Conservation (phyloP, 192 early-diverging fungal species). For the Gaertneriomyces semiglobifer region DNA sequence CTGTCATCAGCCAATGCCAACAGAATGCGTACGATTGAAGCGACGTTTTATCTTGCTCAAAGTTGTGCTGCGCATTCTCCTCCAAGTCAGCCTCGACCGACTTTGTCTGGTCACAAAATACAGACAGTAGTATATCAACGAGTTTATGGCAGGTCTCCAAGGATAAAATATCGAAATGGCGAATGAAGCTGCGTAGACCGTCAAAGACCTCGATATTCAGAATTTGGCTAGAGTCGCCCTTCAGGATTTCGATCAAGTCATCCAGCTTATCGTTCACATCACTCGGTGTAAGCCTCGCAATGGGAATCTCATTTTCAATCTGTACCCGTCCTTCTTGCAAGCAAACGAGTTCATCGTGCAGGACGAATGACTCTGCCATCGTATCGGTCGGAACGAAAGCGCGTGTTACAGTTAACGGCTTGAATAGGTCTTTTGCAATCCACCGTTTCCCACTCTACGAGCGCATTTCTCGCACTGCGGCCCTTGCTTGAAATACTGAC, state of each 20-base stretch:
- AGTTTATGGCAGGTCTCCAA: conserved; percentile 53
- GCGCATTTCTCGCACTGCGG: too few species aligned
- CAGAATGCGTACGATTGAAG: conserved; percentile 84
- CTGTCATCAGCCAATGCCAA: conserved; percentile 74
- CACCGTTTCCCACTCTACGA: too few species aligned
- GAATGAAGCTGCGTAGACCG: conserved; percentile 65
- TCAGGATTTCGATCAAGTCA: conserved; percentile 39
- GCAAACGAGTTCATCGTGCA: conserved; percentile 59
- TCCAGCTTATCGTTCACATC: conserved; percentile 48
- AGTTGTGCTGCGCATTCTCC: conserved; percentile 66
- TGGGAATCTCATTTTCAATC: conserved; percentile 38
- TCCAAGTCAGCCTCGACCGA: conserved; percentile 58
- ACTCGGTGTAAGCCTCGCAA: conserved; percentile 35
- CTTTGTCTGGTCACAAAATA: conserved; percentile 64
- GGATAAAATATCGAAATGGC: conserved; percentile 50
- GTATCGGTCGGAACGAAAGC: not conserved
- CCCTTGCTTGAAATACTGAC: too few species aligned
- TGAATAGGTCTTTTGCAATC: too few species aligned
- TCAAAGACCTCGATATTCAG: conserved; percentile 48
- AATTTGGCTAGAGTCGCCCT: conserved; percentile 36
- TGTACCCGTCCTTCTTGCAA: conserved; percentile 55
- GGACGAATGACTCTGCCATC: conserved; percentile 24
- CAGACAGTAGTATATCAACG: conserved; percentile 69
- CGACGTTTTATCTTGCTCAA: conserved; percentile 57
- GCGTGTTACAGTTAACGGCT: too few species aligned